These are phyloP conservation scores for Groenewaldozyma sp. DNA, from an alignment of 1,139 yeast species.

Conservation along the genomic window DNA sequence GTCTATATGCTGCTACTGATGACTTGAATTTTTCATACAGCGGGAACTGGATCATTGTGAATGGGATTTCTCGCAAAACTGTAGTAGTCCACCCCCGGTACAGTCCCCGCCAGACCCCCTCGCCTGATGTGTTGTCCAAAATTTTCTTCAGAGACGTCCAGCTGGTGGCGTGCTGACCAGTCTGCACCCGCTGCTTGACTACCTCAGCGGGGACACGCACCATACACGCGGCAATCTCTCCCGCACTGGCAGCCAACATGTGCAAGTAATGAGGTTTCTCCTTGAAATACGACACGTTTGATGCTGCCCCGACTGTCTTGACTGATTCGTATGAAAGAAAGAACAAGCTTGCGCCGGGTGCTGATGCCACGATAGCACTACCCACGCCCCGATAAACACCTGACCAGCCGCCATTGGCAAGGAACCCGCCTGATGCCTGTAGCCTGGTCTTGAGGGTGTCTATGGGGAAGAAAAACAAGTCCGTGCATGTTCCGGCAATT, in stretches of 20 bases:
- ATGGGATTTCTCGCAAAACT: slow-evolving; percentile 89
- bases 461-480: slow-evolving; percentile 87
- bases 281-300: background rate
- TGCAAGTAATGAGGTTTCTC: no score
- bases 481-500: slow-evolving; percentile 94
- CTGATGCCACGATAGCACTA: slow-evolving; percentile 87
- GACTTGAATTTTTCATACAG: slow-evolving; percentile 74
- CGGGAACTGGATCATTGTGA: slow-evolving; percentile 92
- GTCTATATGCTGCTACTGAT: slow-evolving; percentile 14
- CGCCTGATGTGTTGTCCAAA: slow-evolving; percentile 55
- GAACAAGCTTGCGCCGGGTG: slow-evolving; percentile 84
- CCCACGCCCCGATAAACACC: slow-evolving; percentile 92
- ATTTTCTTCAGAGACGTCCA: slow-evolving; percentile 56
- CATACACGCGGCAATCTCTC: slow-evolving; percentile 87
- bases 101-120: slow-evolving; percentile 66
- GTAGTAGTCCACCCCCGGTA: slow-evolving; percentile 94
- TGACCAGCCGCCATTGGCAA: slow-evolving; percentile 81
- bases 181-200: slow-evolving; percentile 88
- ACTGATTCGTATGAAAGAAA: slow-evolving; percentile 80
- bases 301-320: slow-evolving; percentile 34
- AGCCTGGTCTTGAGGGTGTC: slow-evolving; percentile 90
- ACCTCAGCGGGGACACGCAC: slow-evolving; percentile 97
- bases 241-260: slow-evolving; percentile 80
- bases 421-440: slow-evolving; percentile 94
- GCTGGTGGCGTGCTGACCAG: slow-evolving; percentile 52